Evolutionary conservation across 1,284 basidiomycete genomes (phyloP).

Genomic region (Sphagnurus paluster): DNA sequence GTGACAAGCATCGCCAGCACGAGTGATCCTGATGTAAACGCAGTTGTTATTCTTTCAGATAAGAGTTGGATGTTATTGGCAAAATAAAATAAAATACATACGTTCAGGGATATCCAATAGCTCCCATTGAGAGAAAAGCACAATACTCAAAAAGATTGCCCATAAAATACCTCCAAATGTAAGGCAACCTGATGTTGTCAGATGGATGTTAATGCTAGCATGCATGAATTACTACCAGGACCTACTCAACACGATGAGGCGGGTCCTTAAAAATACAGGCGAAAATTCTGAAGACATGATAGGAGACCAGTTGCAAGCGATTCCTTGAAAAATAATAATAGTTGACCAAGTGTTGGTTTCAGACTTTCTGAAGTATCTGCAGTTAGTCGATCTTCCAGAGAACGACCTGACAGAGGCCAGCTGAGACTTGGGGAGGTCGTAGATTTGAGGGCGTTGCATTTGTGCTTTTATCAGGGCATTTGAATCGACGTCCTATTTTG

Average conservation of each 20-base stretch:
- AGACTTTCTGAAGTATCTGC: slow-evolving; percentile 1
- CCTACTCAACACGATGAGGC: slow-evolving; percentile 11
- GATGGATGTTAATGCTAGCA: neutral
- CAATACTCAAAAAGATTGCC: slow-evolving; percentile 12
- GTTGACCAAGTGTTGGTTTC: neutral
- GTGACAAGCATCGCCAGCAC: slow-evolving; percentile 42
- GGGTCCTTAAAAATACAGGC: slow-evolving; percentile 12
- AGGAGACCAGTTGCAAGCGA: neutral
- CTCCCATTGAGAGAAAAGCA: slow-evolving; percentile 16
- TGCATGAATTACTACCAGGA: neutral
- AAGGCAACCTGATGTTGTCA: slow-evolving; percentile 9
- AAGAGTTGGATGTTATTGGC: too few species aligned
- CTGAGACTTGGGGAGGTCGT: too few species aligned
- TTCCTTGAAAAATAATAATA: neutral
- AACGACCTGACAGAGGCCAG: slow-evolving; percentile 4
- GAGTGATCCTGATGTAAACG: slow-evolving; percentile 27
- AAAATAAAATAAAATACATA: neutral
- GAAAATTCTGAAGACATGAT: slow-evolving; percentile 14
- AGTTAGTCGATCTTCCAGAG: slow-evolving; percentile 13
- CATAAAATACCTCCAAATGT: slow-evolving; percentile 15
- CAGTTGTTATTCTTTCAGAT: neutral
- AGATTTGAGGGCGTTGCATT: too few species aligned
- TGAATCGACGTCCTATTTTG: too few species aligned
- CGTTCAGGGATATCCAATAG: slow-evolving; percentile 14
- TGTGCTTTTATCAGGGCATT: too few species aligned